Conservation (phyloP, 495 filamentous ascomycete species). For the Podospora pseudoanserina region DNA sequence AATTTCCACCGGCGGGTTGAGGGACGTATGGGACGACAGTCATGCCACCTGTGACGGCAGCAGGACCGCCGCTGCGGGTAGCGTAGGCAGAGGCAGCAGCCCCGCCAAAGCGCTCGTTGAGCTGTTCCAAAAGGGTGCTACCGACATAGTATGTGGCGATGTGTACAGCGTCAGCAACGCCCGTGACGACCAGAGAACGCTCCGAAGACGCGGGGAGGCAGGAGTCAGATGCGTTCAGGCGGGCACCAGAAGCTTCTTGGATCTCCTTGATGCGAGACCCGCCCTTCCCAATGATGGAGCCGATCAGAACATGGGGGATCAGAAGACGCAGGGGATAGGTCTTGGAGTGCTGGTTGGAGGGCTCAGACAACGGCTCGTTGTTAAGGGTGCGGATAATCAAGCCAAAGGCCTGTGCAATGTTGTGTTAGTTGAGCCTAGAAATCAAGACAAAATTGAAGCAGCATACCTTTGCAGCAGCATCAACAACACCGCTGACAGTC, state of each 20-base stretch:
- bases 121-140: slow-evolving; percentile 90
- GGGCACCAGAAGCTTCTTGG: slow-evolving; percentile 92
- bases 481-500: slow-evolving; percentile 91
- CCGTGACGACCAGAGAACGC: slow-evolving; percentile 90
- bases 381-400: slow-evolving; percentile 97
- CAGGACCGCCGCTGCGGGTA: slow-evolving; percentile 88
- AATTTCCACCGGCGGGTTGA: slow-evolving; percentile 86
- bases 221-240: slow-evolving; percentile 92
- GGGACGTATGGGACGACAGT: slow-evolving; percentile 95
- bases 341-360: slow-evolving; percentile 90
- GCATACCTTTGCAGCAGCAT: slow-evolving; percentile 92
- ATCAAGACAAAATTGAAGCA: slow-evolving; percentile 4
- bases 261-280: slow-evolving; percentile 96
- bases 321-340: slow-evolving; percentile 94
- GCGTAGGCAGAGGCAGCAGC: slow-evolving; percentile 96
- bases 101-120: slow-evolving; percentile 92
- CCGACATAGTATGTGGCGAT: slow-evolving; percentile 98
- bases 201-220: slow-evolving; percentile 92
- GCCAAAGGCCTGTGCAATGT: slow-evolving; percentile 78
- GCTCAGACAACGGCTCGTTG: slow-evolving; percentile 81
- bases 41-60: slow-evolving; percentile 93
- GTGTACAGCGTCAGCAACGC: slow-evolving; percentile 90
- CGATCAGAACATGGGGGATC: slow-evolving; percentile 94
- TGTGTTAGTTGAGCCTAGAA: slow-evolving; percentile 14
- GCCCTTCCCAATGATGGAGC: slow-evolving; percentile 96